Evolutionary conservation across 1,284 basidiomycete genomes (phyloP), one percentile per base, ranked within the genome.

Genomic region (Moesziomyces antarcticus): DNA sequence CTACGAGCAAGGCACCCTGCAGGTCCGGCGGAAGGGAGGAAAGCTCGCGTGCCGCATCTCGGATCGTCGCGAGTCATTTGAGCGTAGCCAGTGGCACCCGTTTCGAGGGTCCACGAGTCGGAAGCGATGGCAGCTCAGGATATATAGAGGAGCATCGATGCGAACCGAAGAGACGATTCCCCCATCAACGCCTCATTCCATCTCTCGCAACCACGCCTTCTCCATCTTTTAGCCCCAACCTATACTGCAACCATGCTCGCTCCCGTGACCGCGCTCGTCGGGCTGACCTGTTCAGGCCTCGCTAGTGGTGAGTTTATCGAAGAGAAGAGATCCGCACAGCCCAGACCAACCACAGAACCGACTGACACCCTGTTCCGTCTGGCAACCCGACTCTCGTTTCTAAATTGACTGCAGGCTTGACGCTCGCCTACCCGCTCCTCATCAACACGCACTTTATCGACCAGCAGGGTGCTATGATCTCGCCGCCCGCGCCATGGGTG

Each of bases 381-480:
- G 8, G 30, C 11, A 10, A 2, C 30, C 30, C 30, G 30, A 25
- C 24, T 30, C 30, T 30, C 30, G 30, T 10, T 30, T 11, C 9
- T 18, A 14, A 37, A 6, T 11, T 2, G 6, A 37, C 3, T 11
- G 30, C 50, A 67, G 66, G 68, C 25, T 40, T 71, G 22, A 58
- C 68, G 9, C 35, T 65, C 5, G 46, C 62, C 2, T 65, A 62
- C 42, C 68, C 68, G 11, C 50, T 65, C 1, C 30, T 65, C n/a
- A 49, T 65, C 58, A 71, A 65, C 52, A 50, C 40, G 24, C 61
- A 65, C 46, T 65, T 65, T 22, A 18, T 65, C 27, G 68, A 65
- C 37, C 35, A 60, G 24, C 68, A 71, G 27, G 68, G 68, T 8
- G 42, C 54, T 57, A 65, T 61, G 43, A 52, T 71, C 33, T 42